These are phyloP conservation scores for Silene coronaria DNA, from an alignment of 179 eudicot species.

Conservation along the genomic window DNA sequence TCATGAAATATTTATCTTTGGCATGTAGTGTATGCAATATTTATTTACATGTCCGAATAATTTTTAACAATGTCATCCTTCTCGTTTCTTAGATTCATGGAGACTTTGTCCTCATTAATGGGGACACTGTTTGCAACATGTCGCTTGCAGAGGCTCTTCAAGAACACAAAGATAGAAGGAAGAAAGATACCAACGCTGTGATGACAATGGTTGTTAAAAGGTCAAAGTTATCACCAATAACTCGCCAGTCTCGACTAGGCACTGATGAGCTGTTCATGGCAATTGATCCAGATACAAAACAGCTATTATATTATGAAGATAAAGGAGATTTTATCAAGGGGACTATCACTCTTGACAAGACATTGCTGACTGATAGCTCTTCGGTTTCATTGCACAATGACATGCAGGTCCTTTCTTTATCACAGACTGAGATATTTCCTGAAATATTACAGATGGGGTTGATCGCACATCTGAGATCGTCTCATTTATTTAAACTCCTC, in stretches of 20 bases:
- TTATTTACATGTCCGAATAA: not conserved
- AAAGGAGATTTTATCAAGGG: conserved; percentile 54
- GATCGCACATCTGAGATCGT: too few relatives aligned
- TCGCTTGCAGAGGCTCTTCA: conserved; percentile 66
- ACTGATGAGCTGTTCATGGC: conserved; percentile 91
- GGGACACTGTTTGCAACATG: conserved; percentile 95
- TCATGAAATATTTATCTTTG: too few relatives aligned
- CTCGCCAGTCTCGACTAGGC: conserved; percentile 83
- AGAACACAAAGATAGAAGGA: conserved; percentile 87
- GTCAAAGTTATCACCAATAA: conserved; percentile 72
- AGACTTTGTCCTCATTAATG: conserved; percentile 78
- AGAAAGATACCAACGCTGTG: conserved; percentile 77
- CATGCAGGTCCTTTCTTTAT: conserved; percentile 56
- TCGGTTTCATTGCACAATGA: conserved; percentile 71
- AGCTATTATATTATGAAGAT: conserved; percentile 78
- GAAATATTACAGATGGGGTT: too few relatives aligned
- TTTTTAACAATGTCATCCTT: not conserved
- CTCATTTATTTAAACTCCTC: too few relatives aligned
- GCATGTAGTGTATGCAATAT: too few relatives aligned
- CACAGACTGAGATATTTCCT: not conserved
- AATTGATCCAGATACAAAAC: conserved; percentile 75
- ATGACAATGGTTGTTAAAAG: conserved; percentile 86
- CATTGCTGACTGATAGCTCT: conserved; percentile 53
- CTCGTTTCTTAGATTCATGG: conserved; percentile 60
- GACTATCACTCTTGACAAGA: conserved; percentile 64